A percentile compares a stretch with the other conserved stretches of the same genome.
Evolutionary conservation across 805 yeast species (phyloP).

Genomic region (Hanseniaspora clermontiae): DNA sequence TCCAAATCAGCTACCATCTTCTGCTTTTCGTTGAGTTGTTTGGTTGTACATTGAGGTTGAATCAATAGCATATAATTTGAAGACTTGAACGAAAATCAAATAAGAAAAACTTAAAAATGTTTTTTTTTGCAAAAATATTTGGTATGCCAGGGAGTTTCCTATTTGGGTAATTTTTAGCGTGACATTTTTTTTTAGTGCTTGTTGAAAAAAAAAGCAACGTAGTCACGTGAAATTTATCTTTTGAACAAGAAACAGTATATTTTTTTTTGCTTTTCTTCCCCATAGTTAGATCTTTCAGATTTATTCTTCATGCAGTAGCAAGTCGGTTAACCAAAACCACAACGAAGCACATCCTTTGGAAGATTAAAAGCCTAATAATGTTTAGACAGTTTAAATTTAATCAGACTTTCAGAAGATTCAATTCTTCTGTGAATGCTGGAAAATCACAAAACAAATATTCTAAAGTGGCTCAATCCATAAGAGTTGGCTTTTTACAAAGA

Average conservation of each 20-base stretch:
- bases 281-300: no score
- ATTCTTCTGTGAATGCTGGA: not conserved
- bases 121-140: not conserved
- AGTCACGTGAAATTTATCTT: not conserved
- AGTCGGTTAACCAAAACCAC: no score
- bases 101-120: no score
- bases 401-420: not conserved
- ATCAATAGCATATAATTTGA: no score
- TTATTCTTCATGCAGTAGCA: no score
- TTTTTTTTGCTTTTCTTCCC: no score
- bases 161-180: not conserved
- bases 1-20: not conserved
- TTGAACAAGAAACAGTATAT: not conserved
- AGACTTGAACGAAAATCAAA: no score
- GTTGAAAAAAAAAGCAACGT: conserved; percentile 2
- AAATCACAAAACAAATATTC: conserved; percentile 13
- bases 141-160: not conserved
- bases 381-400: not conserved
- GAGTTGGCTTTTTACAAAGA: not conserved
- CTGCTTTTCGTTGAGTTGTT: not conserved
- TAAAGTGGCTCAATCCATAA: conserved; percentile 25
- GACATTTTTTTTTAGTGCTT: not conserved
- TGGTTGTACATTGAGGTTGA: not conserved
- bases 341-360: no score
- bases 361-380: not conserved